A percentile compares a stretch with the other conserved stretches of the same genome.
These are phyloP conservation scores for Dactylellina leptospora DNA, from an alignment of 2,329 filamentous ascomycete species.

Conservation along the genomic window DNA sequence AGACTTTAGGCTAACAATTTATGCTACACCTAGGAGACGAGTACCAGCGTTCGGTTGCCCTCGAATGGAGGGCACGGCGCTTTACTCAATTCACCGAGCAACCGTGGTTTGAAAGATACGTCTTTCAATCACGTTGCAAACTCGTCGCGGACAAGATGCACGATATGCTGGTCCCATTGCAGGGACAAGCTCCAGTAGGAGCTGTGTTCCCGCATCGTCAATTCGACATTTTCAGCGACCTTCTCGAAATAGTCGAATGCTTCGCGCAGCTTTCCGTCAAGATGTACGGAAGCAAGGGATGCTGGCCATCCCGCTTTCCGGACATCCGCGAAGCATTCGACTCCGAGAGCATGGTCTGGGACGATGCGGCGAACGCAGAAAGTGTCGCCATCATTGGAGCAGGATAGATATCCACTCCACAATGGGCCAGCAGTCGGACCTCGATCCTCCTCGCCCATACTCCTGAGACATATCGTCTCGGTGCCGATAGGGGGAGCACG, in stretches of 20 bases:
- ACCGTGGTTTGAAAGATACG: constrained; percentile 19
- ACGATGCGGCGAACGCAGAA: constrained; percentile 1
- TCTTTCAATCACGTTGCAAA: constrained; percentile 18
- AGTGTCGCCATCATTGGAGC: constrained; percentile 4
- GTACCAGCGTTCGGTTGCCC: not conserved
- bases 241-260: constrained; percentile 20
- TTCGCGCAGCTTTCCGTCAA: constrained; percentile 15
- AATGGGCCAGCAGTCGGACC: constrained; percentile 8
- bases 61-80: constrained; percentile 14
- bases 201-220: not conserved
- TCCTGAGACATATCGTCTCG: constrained; percentile 1
- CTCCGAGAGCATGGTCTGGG: constrained; percentile 12
- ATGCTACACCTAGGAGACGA: not conserved
- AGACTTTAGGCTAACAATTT: not conserved
- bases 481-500: not conserved
- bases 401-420: constrained; percentile 22
- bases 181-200: not conserved
- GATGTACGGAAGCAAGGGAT: constrained; percentile 10
- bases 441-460: constrained; percentile 21
- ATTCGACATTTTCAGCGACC: constrained; percentile 10
- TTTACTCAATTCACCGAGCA: constrained; percentile 18
- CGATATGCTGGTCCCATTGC: constrained; percentile 11
- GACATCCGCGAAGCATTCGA: not conserved
- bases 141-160: constrained; percentile 19
- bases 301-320: constrained; percentile 13